A percentile compares a stretch with the other conserved stretches of the same genome.
Evolutionary conservation across 768 basidiomycete genomes (phyloP).

Genomic region (Lactarius deliciosus): DNA sequence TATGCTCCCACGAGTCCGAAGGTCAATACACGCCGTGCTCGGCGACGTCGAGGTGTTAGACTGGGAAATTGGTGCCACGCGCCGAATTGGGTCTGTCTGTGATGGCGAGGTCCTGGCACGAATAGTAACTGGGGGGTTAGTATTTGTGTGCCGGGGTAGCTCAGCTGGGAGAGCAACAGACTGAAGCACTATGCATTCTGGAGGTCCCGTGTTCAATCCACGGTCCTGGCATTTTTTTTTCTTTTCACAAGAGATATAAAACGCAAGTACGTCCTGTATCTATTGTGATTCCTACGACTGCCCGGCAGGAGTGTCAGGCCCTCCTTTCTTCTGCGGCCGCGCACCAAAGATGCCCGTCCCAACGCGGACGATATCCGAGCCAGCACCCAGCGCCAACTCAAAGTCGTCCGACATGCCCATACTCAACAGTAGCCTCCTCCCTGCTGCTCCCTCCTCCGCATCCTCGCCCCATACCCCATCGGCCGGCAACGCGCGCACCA

Average conservation of each 20-base stretch:
- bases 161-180: conserved; percentile 38
- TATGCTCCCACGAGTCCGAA: background rate
- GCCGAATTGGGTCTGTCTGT: background rate
- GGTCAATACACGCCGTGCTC: background rate
- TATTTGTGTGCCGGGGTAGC: conserved; percentile 31
- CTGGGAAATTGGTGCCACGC: background rate
- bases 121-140: background rate
- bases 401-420: conserved; percentile 99
- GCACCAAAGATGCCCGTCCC: conserved; percentile 62
- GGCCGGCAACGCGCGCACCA: conserved; percentile 48
- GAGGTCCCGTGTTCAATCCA: conserved; percentile 81
- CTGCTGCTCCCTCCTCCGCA: conserved; percentile 41
- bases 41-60: background rate
- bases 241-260: background rate
- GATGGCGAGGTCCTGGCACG: background rate
- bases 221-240: conserved; percentile 60
- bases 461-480: conserved; percentile 30
- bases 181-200: conserved; percentile 44
- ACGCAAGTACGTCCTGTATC: background rate
- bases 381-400: conserved; percentile 77
- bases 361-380: conserved; percentile 86
- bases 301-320: background rate
- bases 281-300: background rate
- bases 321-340: conserved; percentile 22
- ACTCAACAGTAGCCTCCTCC: conserved; percentile 61